Base-by-base conservation (phyloP, 2,329 filamentous ascomycete species). In the Pseudopyricularia javanii region DNA sequence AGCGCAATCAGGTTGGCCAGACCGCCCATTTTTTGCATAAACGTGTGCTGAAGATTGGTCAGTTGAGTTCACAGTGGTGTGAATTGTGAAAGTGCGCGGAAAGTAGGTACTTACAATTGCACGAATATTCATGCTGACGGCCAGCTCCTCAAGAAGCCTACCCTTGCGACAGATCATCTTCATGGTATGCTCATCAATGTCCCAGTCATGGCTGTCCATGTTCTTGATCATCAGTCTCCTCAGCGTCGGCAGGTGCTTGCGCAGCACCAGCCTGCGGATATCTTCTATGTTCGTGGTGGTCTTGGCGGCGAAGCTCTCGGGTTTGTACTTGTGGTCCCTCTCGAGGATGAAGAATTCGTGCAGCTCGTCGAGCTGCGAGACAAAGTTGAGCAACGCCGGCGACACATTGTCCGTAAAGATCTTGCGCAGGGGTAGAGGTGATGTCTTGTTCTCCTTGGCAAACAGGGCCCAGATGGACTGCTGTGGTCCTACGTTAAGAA, bases 331-430 rank as follows among this genome's bases (percentile, higher is more conserved):
- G 17, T 61, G 51, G 6, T 68, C 70, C 30, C 78, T 69, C 62
- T 85, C 79, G 28, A 83, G 64, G 58, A 86, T 62, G 56, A 80
- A 79, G 2, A 86, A 64, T 56, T 83, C 77, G n/a, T 75, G 70
- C 1, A 85, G 61, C 53, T 71, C 69, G 5, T 75, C 63, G 2
- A 83, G 69, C 53, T 78, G 70, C 3, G 71, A 69, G 14, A 81
- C 69, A 54, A 76, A 76, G 1, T 70, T 70, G 51, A 85, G 61
- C 54, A 85, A 82, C 0, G 68, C 63, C 1, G 64, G 58, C 0
- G 78, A 77, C 20, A 83, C 80, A 56, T 84, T 76, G 60, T 86
- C 82, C 0, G 80, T 84, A 58, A 78, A 79, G 53, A 86, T 76
- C 56, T 74, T 78, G 49, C 72, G 70, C 43, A 86, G 63, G 0